Conservation (phyloP, 225 moss, liverwort and hornwort species). For the Takakia lepidozioides region DNA sequence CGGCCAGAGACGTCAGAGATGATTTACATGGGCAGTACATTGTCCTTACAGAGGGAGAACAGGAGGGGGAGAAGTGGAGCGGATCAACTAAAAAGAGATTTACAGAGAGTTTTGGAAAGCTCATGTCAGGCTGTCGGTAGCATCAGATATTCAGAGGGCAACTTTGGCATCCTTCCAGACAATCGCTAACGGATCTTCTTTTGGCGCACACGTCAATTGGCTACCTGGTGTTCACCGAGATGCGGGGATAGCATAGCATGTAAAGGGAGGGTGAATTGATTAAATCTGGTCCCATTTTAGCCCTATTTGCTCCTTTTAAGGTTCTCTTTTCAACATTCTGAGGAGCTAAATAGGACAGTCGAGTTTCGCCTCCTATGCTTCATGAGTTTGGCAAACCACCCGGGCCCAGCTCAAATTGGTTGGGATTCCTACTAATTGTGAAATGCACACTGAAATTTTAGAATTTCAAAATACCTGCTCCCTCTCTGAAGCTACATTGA, state of each 20-base stretch:
- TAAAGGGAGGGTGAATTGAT: no score
- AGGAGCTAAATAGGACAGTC: no score
- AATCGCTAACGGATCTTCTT: slow-evolving; percentile 14
- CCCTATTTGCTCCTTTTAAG: no score
- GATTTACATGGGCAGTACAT: slow-evolving; percentile 15
- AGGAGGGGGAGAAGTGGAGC: slow-evolving; percentile 3
- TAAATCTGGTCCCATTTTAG: no score
- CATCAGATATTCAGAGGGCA: slow-evolving; percentile 6
- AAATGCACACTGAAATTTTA: no score
- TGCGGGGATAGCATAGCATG: slow-evolving; percentile 12
- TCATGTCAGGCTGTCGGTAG: not conserved
- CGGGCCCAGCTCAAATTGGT: no score
- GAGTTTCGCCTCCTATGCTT: no score
- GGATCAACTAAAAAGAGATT: not conserved
- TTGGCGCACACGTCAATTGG: slow-evolving; percentile 21
- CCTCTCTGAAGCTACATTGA: no score
- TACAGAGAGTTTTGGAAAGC: not conserved
- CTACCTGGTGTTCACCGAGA: slow-evolving; percentile 28
- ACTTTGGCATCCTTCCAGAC: slow-evolving; percentile 12
- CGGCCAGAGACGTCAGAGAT: not conserved
- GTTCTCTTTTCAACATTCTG: no score
- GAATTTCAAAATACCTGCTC: no score
- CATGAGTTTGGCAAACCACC: no score
- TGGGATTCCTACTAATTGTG: no score
- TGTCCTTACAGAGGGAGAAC: slow-evolving; percentile 8